Base-by-base conservation (phyloP, 306 rosid species). In the Hippophae rhamnoides region DNA sequence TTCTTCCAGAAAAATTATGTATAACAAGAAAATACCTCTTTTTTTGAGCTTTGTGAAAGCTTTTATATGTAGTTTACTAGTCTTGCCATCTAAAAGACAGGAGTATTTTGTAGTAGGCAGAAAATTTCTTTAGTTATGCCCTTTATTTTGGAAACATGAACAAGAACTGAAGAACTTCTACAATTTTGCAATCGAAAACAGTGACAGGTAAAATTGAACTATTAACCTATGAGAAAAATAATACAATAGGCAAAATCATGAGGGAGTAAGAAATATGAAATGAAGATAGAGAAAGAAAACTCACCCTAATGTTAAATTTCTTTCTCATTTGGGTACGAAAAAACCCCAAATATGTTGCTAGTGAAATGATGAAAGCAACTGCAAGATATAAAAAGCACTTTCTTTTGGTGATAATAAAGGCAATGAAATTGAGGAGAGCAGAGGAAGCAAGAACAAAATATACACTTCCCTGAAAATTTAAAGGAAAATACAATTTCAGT, bases 231-330 rank as follows among this genome's bases (percentile, higher is more conserved):
- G 25, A 55, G 41, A 60, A 42, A 44, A 58, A 63, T n/a, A 49
- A 55, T 25, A 13, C 52, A 67, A 69, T 56, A 58, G 56, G 60
- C 41, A 57, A 66, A 7, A 49, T 60, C 23, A 41, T 10, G 40
- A 18, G 55, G 13, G 12, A 41, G 63, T 9, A 56, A 55, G 74
- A 41, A 62, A 38, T 48, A 8, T 43, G 7, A 66, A 45, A 69
- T 25, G 47, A 49, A 4, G n/a, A 6, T 40, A 58, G 49, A 46
- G 42, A 60, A 38, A 7, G 50, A 50, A 54, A 42, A 23, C 74
- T 68, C 40, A 89, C 99, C 94, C 84, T 81, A 69, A 93, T 89
- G 79, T 93, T 93, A 76, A 93, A 93, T 79, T 86, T 93, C 84
- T 71, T 93, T 64, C 81, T 81, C 48, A 86, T 86, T 61, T 79